Conservation (phyloP, 345 rosid genomes). For the Brassica napus region DNA sequence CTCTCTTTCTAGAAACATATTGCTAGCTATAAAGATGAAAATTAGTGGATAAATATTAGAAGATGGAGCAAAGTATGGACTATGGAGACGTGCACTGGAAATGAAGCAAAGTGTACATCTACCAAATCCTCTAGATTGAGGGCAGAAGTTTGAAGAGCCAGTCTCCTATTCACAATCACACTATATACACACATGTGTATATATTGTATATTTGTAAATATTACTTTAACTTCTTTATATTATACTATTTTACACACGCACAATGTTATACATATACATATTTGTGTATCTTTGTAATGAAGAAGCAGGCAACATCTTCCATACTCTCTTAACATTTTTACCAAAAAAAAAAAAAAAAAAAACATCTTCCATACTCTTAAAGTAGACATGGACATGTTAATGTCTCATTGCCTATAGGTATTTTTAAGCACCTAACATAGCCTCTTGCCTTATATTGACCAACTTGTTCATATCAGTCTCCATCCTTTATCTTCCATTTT, state of each 20-base stretch:
- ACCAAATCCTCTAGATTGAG: constrained; percentile 39
- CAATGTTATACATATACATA: neutral
- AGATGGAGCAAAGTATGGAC: constrained; percentile 36
- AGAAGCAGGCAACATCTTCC: constrained; percentile 39
- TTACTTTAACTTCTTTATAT: neutral
- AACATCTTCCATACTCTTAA: constrained; percentile 38
- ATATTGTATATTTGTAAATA: neutral
- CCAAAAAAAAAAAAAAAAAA: no score
- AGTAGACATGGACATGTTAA: constrained; percentile 23
- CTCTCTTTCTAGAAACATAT: neutral
- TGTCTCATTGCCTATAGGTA: constrained; percentile 28
- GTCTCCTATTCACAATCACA: constrained; percentile 24
- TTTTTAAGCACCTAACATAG: constrained; percentile 37
- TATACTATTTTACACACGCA: constrained; percentile 1
- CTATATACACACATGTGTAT: constrained; percentile 1
- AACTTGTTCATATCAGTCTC: constrained; percentile 30
- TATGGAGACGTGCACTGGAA: constrained; percentile 32
- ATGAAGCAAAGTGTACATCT: constrained; percentile 30
- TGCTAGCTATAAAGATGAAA: neutral
- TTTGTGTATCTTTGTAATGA: constrained; percentile 7
- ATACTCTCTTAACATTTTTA: constrained; percentile 4
- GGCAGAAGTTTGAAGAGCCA: constrained; percentile 20
- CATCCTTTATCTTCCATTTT: constrained; percentile 33
- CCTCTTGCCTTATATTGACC: constrained; percentile 41
- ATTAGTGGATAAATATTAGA: constrained; percentile 16